A percentile compares a stretch with the other conserved stretches of the same genome.
phyloP scores from a whole-genome alignment of 257 asterid genomes.

The Echites panduratus region DNA sequence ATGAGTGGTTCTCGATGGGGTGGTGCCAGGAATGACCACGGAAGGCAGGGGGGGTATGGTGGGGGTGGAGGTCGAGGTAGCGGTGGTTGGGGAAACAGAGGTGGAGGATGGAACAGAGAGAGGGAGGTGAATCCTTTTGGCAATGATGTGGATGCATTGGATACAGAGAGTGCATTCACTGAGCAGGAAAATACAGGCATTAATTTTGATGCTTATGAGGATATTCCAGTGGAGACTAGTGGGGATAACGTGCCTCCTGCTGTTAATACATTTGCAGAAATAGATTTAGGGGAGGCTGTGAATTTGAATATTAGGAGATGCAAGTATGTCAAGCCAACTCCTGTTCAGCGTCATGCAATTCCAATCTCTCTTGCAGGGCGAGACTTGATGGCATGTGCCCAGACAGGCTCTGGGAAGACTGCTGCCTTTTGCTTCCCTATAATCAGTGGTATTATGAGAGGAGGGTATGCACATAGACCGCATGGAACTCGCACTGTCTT shows the following conservation, averaged over 20 bases:
- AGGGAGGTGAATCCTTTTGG: conserved; percentile 79
- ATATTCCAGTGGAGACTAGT: conserved; percentile 84
- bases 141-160: conserved; percentile 44
- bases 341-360: conserved; percentile 77
- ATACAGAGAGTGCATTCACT: conserved; percentile 33
- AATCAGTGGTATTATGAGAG: conserved; percentile 70
- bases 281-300: conserved; percentile 77
- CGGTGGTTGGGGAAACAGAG: conserved; percentile 35
- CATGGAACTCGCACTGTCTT: conserved; percentile 65
- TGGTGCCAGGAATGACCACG: conserved; percentile 52
- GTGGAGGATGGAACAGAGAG: conserved; percentile 58
- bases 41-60: conserved; percentile 46
- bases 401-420: conserved; percentile 89
- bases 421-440: conserved; percentile 93
- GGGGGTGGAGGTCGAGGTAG: conserved; percentile 50
- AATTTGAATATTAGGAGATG: conserved; percentile 76
- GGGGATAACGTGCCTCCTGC: conserved; percentile 82
- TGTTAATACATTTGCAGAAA: conserved; percentile 76
- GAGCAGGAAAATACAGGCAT: conserved; percentile 81
- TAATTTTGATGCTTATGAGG: conserved; percentile 87
- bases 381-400: conserved; percentile 93
- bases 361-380: conserved; percentile 78
- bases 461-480: conserved; percentile 49
- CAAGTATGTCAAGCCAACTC: conserved; percentile 81
- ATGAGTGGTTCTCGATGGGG: conserved; percentile 48